phyloP scores from a whole-genome alignment of 1,284 basidiomycete genomes.

The Cystobasidiaceae sp. region DNA sequence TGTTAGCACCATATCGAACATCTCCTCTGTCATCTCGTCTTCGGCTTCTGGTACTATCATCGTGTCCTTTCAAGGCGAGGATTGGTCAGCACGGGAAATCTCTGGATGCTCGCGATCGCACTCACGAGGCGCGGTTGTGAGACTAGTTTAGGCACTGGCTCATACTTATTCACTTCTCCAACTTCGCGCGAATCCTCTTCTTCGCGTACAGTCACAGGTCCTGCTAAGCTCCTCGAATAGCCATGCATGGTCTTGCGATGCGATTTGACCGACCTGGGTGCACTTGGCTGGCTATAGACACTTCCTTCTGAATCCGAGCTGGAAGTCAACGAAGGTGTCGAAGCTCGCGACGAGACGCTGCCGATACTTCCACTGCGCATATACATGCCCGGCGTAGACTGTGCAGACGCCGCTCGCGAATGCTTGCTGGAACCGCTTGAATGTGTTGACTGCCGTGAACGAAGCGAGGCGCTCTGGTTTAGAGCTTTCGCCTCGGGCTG shows the following conservation, averaged over 20 bases:
- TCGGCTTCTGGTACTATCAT: background rate
- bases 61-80: background rate
- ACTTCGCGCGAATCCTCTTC: too few species aligned
- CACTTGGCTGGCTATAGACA: background rate
- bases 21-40: background rate
- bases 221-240: too few species aligned
- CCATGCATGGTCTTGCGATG: background rate
- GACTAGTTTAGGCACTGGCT: too few species aligned
- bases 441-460: too few species aligned
- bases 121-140: conserved; percentile 4
- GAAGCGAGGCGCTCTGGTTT: too few species aligned
- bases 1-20: conserved; percentile 24
- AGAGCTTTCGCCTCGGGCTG: too few species aligned
- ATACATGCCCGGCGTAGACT: background rate
- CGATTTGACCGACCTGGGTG: background rate
- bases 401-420: background rate
- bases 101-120: too few species aligned
- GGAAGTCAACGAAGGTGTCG: background rate
- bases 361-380: background rate
- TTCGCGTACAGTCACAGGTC: too few species aligned
- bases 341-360: background rate
- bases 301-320: conserved; percentile 4
- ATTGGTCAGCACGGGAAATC: too few species aligned
- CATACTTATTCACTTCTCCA: too few species aligned
- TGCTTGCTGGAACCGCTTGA: too few species aligned